phyloP scores from a whole-genome alignment of 1,284 basidiomycete genomes.

The Microbotryum saponariae region DNA sequence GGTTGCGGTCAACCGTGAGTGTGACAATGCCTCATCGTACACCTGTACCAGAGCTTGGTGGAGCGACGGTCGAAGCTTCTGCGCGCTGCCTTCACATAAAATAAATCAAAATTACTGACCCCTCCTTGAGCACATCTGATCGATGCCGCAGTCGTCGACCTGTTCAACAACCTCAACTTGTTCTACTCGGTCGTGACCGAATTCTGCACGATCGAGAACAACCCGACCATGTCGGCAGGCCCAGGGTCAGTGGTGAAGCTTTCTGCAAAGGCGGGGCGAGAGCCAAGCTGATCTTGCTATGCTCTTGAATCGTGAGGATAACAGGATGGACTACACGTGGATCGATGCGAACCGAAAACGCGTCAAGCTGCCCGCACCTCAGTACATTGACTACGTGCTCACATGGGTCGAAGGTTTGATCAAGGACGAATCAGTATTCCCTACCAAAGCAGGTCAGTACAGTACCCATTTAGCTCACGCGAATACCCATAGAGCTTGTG shows the following conservation, averaged over 20 bases:
- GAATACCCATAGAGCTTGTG: neutral
- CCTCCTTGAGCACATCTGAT: slow-evolving; percentile 15
- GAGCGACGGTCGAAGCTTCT: neutral
- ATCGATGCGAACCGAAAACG: slow-evolving; percentile 90
- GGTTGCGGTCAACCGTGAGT: slow-evolving; percentile 92
- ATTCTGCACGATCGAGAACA: slow-evolving; percentile 81
- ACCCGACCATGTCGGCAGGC: slow-evolving; percentile 91
- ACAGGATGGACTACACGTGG: slow-evolving; percentile 93
- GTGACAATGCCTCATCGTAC: too few relatives aligned
- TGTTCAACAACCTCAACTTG: slow-evolving; percentile 88
- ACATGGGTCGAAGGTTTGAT: slow-evolving; percentile 93
- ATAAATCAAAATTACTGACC: neutral
- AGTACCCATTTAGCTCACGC: neutral
- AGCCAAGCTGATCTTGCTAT: neutral
- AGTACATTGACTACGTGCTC: slow-evolving; percentile 99
- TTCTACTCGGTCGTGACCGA: slow-evolving; percentile 95
- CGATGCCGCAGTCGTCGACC: slow-evolving; percentile 37
- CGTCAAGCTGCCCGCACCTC: slow-evolving; percentile 86
- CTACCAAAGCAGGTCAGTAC: slow-evolving; percentile 77
- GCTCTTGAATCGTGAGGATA: neutral
- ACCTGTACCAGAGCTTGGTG: neutral
- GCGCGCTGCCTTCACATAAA: neutral
- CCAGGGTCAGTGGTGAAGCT: slow-evolving; percentile 54
- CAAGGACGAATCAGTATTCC: slow-evolving; percentile 86
- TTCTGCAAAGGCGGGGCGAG: neutral